phyloP scores from a whole-genome alignment of 2,329 filamentous ascomycete species.

The Sordariomycetes sp. region DNA sequence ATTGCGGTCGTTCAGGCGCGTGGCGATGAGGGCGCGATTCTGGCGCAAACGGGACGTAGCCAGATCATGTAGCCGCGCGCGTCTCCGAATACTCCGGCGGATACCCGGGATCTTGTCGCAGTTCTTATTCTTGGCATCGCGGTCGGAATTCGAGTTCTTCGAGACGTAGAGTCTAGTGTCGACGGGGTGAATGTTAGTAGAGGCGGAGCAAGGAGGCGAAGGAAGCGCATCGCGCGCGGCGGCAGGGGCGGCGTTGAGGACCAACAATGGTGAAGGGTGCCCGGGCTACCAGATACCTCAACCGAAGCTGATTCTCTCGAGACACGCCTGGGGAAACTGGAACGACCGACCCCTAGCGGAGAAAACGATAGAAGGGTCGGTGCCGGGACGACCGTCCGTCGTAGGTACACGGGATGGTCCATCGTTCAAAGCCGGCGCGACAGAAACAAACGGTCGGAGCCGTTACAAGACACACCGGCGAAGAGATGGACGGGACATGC shows the following conservation, averaged over 20 bases:
- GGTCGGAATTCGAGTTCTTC: background rate
- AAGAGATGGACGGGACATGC: background rate
- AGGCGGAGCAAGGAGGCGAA: background rate
- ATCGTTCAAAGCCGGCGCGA: background rate
- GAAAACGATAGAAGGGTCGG: background rate
- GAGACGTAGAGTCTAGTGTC: background rate
- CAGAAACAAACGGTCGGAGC: background rate
- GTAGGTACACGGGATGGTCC: background rate
- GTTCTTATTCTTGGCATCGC: background rate
- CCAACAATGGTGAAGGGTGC: background rate
- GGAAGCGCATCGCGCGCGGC: background rate
- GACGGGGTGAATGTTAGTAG: background rate
- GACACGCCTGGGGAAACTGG: background rate
- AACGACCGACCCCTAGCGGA: background rate
- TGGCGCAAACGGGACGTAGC: background rate
- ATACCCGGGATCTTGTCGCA: slow-evolving; percentile 1
- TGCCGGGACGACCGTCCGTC: background rate
- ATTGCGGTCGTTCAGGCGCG: background rate
- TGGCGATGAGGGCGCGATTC: slow-evolving; percentile 2
- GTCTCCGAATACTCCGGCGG: slow-evolving; percentile 2
- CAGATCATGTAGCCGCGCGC: background rate
- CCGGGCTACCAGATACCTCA: background rate
- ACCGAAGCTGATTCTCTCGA: background rate
- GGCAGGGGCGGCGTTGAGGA: background rate
- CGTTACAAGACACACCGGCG: background rate